Evolutionary conservation across 257 asterid genomes (phyloP).

Genomic region (Linaria vulgaris): DNA sequence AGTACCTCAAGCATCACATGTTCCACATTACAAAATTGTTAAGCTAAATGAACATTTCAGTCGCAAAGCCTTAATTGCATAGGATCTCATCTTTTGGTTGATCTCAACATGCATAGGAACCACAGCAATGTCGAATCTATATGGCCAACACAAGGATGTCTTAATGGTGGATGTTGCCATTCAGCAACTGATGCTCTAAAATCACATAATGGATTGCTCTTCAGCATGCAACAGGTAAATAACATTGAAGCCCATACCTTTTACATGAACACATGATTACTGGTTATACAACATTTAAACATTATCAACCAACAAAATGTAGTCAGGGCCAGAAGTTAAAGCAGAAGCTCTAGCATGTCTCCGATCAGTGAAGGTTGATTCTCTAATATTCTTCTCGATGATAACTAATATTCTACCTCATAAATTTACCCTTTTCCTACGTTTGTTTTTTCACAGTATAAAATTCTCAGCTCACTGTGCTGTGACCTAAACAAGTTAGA

Average conservation of each 20-base stretch:
- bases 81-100: too few species aligned
- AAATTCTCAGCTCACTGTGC: constrained; percentile 5
- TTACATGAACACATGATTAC: background rate
- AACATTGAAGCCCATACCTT: background rate
- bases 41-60: too few species aligned
- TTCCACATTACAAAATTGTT: background rate
- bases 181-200: constrained; percentile 13
- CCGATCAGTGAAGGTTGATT: constrained; percentile 9
- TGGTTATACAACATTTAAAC: background rate
- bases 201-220: background rate
- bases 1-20: constrained; percentile 5
- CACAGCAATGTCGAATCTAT: background rate
- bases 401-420: background rate
- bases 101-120: background rate
- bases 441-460: constrained; percentile 4
- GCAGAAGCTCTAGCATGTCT: background rate
- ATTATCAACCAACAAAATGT: background rate
- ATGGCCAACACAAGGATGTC: constrained; percentile 1
- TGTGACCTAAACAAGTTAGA: constrained; percentile 13
- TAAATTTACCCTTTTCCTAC: constrained; percentile 6
- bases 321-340: background rate
- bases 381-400: background rate
- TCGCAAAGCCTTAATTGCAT: too few species aligned
- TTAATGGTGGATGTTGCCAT: background rate
- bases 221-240: background rate